Percentiles rank a stretch among this genome's conserved stretches.
Evolutionary conservation across 192 early-diverging fungal genomes (phyloP).

Genomic region (Geosiphon pyriformis): DNA sequence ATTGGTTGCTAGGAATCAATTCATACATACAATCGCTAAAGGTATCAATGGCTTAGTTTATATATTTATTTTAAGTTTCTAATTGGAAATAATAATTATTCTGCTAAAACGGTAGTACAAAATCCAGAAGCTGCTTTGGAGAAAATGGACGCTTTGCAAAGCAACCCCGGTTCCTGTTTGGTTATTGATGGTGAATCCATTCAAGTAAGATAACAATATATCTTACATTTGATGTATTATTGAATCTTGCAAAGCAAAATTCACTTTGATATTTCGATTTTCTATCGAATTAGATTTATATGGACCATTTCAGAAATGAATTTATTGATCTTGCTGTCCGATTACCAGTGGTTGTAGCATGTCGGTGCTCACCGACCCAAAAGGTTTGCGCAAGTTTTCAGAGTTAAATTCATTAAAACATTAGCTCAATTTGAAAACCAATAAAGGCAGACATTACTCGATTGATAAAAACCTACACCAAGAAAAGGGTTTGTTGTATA

Average conservation of each 20-base stretch:
- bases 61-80: too few species aligned
- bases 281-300: slow-evolving; percentile 41
- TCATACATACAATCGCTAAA: slow-evolving; percentile 74
- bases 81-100: too few species aligned
- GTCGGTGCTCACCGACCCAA: slow-evolving; percentile 94
- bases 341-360: slow-evolving; percentile 87
- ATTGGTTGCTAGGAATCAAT: slow-evolving; percentile 81
- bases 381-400: slow-evolving; percentile 45
- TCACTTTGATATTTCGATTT: slow-evolving; percentile 1
- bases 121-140: slow-evolving; percentile 51
- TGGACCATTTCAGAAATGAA: slow-evolving; percentile 69
- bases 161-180: slow-evolving; percentile 70
- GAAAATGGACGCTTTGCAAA: slow-evolving; percentile 67
- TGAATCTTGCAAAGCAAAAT: not conserved
- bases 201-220: slow-evolving; percentile 30
- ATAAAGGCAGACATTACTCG: slow-evolving; percentile 72
- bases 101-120: slow-evolving; percentile 40
- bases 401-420: not conserved
- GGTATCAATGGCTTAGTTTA: slow-evolving; percentile 33
- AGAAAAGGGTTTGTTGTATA: slow-evolving; percentile 78
- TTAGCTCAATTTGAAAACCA: not conserved
- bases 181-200: slow-evolving; percentile 93
- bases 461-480: slow-evolving; percentile 68
- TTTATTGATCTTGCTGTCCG: slow-evolving; percentile 73
- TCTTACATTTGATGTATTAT: slow-evolving; percentile 8